Evolutionary conservation across 2,329 filamentous ascomycete genomes (phyloP).

Genomic region (Bisporella sp.): DNA sequence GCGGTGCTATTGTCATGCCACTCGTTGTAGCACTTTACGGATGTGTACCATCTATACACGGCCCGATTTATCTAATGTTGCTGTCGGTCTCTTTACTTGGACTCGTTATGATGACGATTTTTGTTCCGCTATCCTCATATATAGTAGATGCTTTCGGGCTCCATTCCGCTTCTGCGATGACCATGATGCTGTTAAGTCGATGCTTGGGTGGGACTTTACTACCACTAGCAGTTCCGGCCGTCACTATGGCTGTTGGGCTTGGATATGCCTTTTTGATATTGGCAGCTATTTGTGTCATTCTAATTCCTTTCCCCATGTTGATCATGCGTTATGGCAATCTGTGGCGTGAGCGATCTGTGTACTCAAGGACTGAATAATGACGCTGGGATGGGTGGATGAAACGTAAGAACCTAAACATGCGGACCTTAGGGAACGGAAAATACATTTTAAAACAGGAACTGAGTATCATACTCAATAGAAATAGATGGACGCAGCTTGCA

Average conservation of each 20-base stretch:
- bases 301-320: slow-evolving; percentile 44
- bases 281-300: slow-evolving; percentile 31
- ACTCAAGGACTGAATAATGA: not conserved
- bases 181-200: slow-evolving; percentile 21
- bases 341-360: not conserved
- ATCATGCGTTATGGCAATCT: slow-evolving; percentile 41
- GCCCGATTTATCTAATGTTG: slow-evolving; percentile 44
- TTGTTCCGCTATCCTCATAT: slow-evolving; percentile 40
- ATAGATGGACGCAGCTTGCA: no score
- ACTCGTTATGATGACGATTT: slow-evolving; percentile 40
- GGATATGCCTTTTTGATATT: slow-evolving; percentile 19
- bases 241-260: slow-evolving; percentile 41
- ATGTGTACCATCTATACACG: slow-evolving; percentile 42
- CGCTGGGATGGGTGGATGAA: no score
- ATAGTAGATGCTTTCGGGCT: slow-evolving; percentile 41
- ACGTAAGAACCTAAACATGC: no score
- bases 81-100: slow-evolving; percentile 39
- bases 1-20: slow-evolving; percentile 46
- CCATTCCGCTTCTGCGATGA: slow-evolving; percentile 34
- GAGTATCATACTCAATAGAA: no score
- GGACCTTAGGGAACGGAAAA: no score
- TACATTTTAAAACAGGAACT: no score
- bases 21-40: slow-evolving; percentile 50
- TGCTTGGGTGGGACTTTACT: slow-evolving; percentile 42
- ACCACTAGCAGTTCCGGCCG: slow-evolving; percentile 42